Percentiles rank a stretch among this genome's conserved stretches.
These are phyloP conservation scores for Groenewaldozyma sp. DNA, from an alignment of 1,139 yeast species.

Conservation along the genomic window DNA sequence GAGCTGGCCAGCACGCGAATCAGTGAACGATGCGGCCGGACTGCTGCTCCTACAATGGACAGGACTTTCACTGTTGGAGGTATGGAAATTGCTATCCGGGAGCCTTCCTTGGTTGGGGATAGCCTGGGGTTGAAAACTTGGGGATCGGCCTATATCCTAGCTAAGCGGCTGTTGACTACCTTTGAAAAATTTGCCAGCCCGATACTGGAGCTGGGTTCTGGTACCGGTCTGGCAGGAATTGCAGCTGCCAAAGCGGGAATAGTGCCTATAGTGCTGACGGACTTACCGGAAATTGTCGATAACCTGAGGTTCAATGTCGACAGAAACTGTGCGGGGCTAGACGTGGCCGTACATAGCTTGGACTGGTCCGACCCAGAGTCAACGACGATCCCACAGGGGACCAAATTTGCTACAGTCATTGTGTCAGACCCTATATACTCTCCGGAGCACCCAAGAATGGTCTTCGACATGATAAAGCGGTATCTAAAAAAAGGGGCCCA, in stretches of 20 bases:
- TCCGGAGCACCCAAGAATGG: constrained; percentile 65
- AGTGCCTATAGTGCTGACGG: constrained; percentile 51
- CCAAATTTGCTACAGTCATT: constrained; percentile 47
- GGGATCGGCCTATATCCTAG: constrained; percentile 79
- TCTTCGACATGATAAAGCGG: constrained; percentile 45
- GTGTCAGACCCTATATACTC: constrained; percentile 88
- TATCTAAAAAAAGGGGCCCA: constrained; percentile 30
- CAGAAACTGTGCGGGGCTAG: constrained; percentile 32
- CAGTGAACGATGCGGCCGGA: constrained; percentile 78
- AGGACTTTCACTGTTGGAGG: constrained; percentile 34
- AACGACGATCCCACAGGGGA: constrained; percentile 11
- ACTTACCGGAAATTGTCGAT: constrained; percentile 64
- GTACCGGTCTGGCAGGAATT: constrained; percentile 88
- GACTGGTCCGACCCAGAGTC: constrained; percentile 65
- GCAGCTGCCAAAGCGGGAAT: constrained; percentile 42
- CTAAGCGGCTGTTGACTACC: constrained; percentile 38
- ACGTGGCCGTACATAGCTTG: constrained; percentile 39
- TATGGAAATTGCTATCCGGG: constrained; percentile 42
- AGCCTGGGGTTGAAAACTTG: constrained; percentile 88
- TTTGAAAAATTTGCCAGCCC: constrained; percentile 20
- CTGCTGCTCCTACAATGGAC: constrained; percentile 68
- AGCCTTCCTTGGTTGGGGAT: constrained; percentile 82
- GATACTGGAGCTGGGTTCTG: constrained; percentile 80
- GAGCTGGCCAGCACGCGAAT: constrained; percentile 54
- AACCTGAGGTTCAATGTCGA: constrained; percentile 53